Evolutionary conservation across 345 rosid genomes (phyloP), one percentile per base, ranked within the genome.

Genomic region (Aethionema arabicum): DNA sequence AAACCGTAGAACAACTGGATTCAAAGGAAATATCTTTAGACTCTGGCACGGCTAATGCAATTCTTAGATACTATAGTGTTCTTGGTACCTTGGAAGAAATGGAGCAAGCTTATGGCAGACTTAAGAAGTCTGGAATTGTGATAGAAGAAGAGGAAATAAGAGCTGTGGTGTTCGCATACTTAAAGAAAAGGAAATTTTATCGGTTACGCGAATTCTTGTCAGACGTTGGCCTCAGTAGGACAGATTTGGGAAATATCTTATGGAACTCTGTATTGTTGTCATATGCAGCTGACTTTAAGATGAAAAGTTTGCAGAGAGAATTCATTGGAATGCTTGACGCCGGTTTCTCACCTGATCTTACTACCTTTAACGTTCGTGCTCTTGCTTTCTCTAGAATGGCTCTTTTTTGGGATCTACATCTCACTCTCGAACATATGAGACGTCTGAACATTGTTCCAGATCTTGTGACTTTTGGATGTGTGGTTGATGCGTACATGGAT

Each of bases 321-420:
- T 89, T 83, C 75, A 38, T 81, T 59, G 65, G 56, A 42, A 88
- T 85, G 95, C 46, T 66, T 59, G 83, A 74, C 13, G 67, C 84
- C 4, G 89, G 91, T 32, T 85, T 92, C 57, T 37, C 42, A 54
- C 96, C 96, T 6, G 96, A 92, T 59, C 45, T 92, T 45, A 85
- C 83, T 14, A 79, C 96, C 1, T 92, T 92, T 54, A 92, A 92
- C 59, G 70, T 89, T 37, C 76, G 96, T 11, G 80, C 86, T 47
- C 55, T 82, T 42, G 96, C 89, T 27, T 91, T 85, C 70, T 92
- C 93, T 5, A 83, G 72, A 68, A 86, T 92, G 91, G 75, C 82
- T 37, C 63, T 89, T 63, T 81, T 92, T 43, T 82, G 96, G 95
- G 96, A 89, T 80, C 84, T 92, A 37, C 98, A 89, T 74, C 91